Evolutionary conservation across 495 filamentous ascomycete genomes (phyloP).

Genomic region (Bryoglossum gracile): DNA sequence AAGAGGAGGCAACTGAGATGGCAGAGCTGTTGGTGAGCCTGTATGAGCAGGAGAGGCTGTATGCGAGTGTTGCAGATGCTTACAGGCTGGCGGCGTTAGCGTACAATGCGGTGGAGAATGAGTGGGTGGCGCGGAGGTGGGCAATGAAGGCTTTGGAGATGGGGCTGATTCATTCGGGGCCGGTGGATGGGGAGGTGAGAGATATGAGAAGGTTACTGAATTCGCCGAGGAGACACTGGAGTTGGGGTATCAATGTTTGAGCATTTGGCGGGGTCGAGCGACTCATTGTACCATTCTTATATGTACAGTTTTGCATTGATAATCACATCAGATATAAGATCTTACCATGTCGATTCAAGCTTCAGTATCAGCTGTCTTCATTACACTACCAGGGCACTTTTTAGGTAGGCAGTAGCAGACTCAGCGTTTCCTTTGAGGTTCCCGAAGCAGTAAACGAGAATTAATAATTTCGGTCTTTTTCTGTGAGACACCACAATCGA

Average conservation of each 20-base stretch:
- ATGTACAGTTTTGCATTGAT: neutral
- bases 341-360: too few species aligned
- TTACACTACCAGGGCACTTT: neutral
- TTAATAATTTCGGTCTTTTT: neutral
- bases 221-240: constrained; percentile 27
- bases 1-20: constrained; percentile 10
- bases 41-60: constrained; percentile 26
- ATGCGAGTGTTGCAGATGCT: constrained; percentile 24
- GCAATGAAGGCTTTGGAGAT: constrained; percentile 20
- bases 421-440: neutral
- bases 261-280: neutral
- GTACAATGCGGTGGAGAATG: constrained; percentile 22
- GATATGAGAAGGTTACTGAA: constrained; percentile 28
- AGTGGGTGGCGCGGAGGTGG: constrained; percentile 20
- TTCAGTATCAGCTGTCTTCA: neutral
- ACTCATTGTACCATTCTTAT: neutral
- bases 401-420: neutral
- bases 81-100: constrained; percentile 26
- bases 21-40: constrained; percentile 23
- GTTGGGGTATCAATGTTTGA: constrained; percentile 26
- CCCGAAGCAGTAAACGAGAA: neutral
- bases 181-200: constrained; percentile 23
- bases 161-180: constrained; percentile 29
- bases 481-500: neutral
- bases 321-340: neutral